Conservation (phyloP, 345 rosid genomes). For the Anacardium occidentale region DNA sequence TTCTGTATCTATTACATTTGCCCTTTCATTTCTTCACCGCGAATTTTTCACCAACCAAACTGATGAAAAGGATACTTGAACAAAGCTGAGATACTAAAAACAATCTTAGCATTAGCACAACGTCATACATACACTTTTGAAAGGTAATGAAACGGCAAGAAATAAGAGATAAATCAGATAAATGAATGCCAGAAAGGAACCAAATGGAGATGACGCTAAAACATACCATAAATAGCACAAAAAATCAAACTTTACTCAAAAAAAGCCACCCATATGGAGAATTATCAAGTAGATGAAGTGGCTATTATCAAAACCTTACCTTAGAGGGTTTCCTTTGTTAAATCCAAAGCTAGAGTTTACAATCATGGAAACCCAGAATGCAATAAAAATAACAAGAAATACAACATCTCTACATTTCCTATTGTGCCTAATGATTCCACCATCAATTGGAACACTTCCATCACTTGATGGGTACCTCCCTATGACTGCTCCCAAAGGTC, state of each 20-base stretch:
- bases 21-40: neutral
- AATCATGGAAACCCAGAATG: conserved; percentile 97
- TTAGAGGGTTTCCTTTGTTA: conserved; percentile 82
- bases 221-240: neutral
- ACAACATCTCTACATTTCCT: conserved; percentile 90
- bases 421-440: conserved; percentile 90
- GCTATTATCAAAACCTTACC: conserved; percentile 35
- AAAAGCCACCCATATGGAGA: conserved; percentile 1
- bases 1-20: neutral
- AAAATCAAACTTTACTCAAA: conserved; percentile 14
- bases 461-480: conserved; percentile 96
- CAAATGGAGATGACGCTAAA: conserved; percentile 5
- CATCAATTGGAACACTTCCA: conserved; percentile 67
- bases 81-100: conserved; percentile 11
- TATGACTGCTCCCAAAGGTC: conserved; percentile 81
- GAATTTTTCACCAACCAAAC: neutral
- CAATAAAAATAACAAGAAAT: conserved; percentile 74
- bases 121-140: neutral
- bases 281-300: neutral
- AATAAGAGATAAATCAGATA: neutral
- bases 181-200: neutral
- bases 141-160: neutral
- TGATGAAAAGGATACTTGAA: neutral
- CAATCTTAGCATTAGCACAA: neutral
- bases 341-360: conserved; percentile 99